These are phyloP conservation scores for Cytospora leucostoma DNA, from an alignment of 2,329 filamentous ascomycete genomes.

Conservation along the genomic window DNA sequence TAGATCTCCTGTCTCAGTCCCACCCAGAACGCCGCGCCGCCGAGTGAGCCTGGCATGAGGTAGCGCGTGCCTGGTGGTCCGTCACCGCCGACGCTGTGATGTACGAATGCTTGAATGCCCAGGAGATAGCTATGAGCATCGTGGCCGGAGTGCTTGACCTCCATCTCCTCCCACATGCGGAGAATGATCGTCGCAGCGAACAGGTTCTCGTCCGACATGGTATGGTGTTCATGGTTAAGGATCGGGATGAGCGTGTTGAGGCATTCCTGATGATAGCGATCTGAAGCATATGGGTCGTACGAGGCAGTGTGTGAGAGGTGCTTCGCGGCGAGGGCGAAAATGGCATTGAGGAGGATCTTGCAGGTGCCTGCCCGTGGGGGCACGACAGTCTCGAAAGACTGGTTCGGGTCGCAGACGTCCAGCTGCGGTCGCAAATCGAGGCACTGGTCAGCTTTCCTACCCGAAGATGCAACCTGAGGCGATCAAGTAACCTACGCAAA, in stretches of 20 bases:
- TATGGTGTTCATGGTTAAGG: conserved; percentile 42
- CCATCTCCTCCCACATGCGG: conserved; percentile 58
- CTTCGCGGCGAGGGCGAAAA: conserved; percentile 56
- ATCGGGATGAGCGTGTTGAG: conserved; percentile 51
- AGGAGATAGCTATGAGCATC: conserved; percentile 50
- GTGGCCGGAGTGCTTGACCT: conserved; percentile 45
- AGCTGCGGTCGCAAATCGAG: conserved; percentile 37
- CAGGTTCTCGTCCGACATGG: conserved; percentile 50
- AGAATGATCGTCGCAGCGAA: conserved; percentile 59
- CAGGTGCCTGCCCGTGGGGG: conserved; percentile 53
- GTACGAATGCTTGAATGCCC: conserved; percentile 50
- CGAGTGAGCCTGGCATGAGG: conserved; percentile 45
- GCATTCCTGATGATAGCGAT: conserved; percentile 56
- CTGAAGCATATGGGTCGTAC: conserved; percentile 52
- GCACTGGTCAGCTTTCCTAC: neutral
- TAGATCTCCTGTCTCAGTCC: conserved; percentile 62
- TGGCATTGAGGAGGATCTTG: conserved; percentile 56
- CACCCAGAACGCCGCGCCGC: conserved; percentile 59
- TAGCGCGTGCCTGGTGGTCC: conserved; percentile 37
- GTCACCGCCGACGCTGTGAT: conserved; percentile 33
- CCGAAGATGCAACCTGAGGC: no score
- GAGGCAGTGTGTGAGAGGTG: conserved; percentile 52
- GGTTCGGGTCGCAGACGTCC: conserved; percentile 43
- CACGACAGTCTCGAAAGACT: conserved; percentile 56
- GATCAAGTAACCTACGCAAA: conserved; percentile 36